Base-by-base conservation (phyloP, 805 yeast genomes). In the Candida insectalens region DNA sequence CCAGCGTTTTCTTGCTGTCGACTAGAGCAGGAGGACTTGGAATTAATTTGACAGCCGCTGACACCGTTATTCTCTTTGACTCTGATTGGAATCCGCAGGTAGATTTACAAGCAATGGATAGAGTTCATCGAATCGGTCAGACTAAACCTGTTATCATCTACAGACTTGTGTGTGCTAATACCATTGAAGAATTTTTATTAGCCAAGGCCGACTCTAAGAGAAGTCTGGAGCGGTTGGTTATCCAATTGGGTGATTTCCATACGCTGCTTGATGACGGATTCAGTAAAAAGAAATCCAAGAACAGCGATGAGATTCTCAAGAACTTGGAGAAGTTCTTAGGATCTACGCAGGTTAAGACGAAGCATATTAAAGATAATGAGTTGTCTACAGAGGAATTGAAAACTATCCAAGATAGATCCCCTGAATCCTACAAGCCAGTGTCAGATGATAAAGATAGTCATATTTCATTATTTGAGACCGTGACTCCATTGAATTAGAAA, bases 51-150 rank as follows among this genome's bases (percentile, higher is more conserved):
- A 72, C 79, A 0, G 75, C 80, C 1, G 95, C 97, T 0, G 96
- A 92, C 43, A 78, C 94, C 2, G 97, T 92, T 1, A 72, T 89
- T 3, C 47, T 89, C 8, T 87, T 84, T 50, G 98, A 89, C 49
- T 81, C 85, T 36, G 98, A 89, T 51, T 89, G 96, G 95, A 89
- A 89, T 49, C 98, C 97, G 0, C 96, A 89, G 50, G 94, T 85
- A 41, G 97, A 89, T 57, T 61, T 87, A 33, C 98, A 89, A 53
- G 97, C 97, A 0, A 89, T 89, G 75, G 97, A 88, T 47, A 67
- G 98, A 35, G 94, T 83, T 9, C 97, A 89, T 52, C 65, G 98
- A 49, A 84, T 92, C 35, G 97, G 97, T 1, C 98, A 89, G 53
- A 67, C 62, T 1, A 74, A 71, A 35, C 96, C 96, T 1, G 95